These are phyloP conservation scores for Medicago truncatula DNA, from an alignment of 306 rosid species.

Conservation along the genomic window DNA sequence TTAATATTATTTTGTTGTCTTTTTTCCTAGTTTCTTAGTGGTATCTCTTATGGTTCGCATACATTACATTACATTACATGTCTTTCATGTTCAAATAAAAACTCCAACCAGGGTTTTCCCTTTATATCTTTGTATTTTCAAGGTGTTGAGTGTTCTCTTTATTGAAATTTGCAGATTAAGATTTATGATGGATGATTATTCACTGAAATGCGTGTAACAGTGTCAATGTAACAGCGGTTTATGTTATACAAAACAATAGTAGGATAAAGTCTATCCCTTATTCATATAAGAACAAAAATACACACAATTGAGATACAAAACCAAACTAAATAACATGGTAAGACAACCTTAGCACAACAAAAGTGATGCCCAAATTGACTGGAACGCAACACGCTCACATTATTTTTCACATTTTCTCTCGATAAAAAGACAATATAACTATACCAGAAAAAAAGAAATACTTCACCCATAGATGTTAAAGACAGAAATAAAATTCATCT, in stretches of 20 bases:
- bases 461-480: not conserved
- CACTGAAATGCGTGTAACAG: not conserved
- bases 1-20: not conserved
- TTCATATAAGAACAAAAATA: not conserved
- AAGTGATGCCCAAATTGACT: not conserved
- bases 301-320: not conserved
- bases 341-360: not conserved
- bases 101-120: not conserved
- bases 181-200: not conserved
- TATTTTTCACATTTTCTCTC: not conserved
- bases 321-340: slow-evolving; percentile 1
- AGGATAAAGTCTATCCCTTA: not conserved
- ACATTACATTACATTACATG: not conserved
- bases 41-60: not conserved
- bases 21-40: not conserved
- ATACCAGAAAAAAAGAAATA: not conserved
- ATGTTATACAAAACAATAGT: not conserved
- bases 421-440: not conserved
- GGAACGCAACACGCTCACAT: slow-evolving; percentile 14
- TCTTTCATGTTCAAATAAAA: not conserved
- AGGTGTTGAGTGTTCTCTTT: not conserved
- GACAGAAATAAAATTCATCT: not conserved
- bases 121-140: not conserved
- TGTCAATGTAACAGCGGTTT: not conserved
- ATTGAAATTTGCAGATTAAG: not conserved